Conservation (phyloP, 345 rosid species). For the Erucastrum elatum region DNA sequence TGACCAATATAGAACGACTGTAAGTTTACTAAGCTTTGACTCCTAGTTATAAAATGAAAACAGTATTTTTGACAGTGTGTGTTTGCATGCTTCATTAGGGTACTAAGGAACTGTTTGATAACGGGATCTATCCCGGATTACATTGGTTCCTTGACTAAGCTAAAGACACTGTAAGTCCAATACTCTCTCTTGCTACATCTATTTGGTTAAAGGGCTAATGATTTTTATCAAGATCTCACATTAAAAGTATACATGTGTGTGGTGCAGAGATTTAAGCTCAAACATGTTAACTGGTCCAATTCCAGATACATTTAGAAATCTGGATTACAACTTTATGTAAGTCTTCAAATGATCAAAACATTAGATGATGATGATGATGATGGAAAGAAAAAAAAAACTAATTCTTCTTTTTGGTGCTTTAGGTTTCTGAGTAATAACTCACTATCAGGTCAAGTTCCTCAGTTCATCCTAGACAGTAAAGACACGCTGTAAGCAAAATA, state of each 20-base stretch:
- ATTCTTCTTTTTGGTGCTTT: background rate
- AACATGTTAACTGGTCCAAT: conserved; percentile 62
- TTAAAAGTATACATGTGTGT: background rate
- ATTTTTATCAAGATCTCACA: background rate
- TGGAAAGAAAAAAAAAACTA: background rate
- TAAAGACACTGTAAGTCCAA: conserved; percentile 58
- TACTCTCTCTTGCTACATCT: background rate
- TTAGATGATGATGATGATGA: background rate
- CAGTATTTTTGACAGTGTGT: background rate
- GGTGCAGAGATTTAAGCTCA: conserved; percentile 75
- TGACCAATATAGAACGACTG: conserved; percentile 40
- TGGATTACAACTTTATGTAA: conserved; percentile 47
- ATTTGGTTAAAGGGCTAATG: background rate
- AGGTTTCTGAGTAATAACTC: conserved; percentile 83
- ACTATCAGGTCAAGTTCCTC: conserved; percentile 62
- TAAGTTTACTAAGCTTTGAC: conserved; percentile 41
- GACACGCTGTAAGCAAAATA: conserved; percentile 41
- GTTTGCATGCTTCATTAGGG: conserved; percentile 43
- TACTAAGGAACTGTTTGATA: conserved; percentile 62
- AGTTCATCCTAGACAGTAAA: conserved; percentile 43
- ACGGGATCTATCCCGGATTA: conserved; percentile 49
- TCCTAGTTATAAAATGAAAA: no score
- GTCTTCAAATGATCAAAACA: background rate
- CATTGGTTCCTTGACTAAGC: conserved; percentile 40
- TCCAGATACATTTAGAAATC: conserved; percentile 40